A percentile compares a stretch with the other conserved stretches of the same genome.
These are phyloP conservation scores for Lichtheimia ornata DNA, from an alignment of 371 early-diverging fungal genomes.

Conservation along the genomic window DNA sequence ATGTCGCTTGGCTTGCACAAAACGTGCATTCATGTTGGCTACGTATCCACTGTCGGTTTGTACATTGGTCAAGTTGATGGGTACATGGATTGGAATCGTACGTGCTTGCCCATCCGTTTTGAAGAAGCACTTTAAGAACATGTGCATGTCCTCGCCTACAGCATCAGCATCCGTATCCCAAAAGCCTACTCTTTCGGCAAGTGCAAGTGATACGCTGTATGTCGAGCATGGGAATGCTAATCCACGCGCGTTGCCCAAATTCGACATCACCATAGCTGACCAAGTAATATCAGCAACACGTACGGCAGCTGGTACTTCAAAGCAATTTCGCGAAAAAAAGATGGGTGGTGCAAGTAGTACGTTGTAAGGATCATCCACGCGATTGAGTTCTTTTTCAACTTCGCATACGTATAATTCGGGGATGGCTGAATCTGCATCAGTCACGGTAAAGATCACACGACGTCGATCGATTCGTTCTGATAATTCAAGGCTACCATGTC, in stretches of 20 bases:
- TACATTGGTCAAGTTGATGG: slow-evolving; percentile 76
- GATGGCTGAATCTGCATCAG: slow-evolving; percentile 50
- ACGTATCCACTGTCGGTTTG: slow-evolving; percentile 62
- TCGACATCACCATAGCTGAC: slow-evolving; percentile 79
- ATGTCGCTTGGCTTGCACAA: slow-evolving; percentile 74
- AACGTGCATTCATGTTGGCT: slow-evolving; percentile 61
- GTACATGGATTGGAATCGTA: slow-evolving; percentile 71
- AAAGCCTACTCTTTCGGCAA: slow-evolving; percentile 69
- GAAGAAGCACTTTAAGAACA: slow-evolving; percentile 83
- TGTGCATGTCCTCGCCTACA: slow-evolving; percentile 86
- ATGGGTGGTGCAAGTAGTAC: slow-evolving; percentile 71
- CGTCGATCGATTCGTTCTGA: slow-evolving; percentile 36
- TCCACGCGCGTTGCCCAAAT: slow-evolving; percentile 69
- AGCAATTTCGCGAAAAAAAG: slow-evolving; percentile 78
- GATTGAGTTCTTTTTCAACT: slow-evolving; percentile 39
- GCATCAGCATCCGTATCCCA: slow-evolving; percentile 83
- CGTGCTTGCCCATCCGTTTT: slow-evolving; percentile 68
- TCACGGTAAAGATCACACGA: slow-evolving; percentile 62
- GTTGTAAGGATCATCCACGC: slow-evolving; percentile 45
- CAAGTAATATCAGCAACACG: slow-evolving; percentile 79
- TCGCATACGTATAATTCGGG: slow-evolving; percentile 45
- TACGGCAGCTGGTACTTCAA: slow-evolving; percentile 73
- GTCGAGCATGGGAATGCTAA: slow-evolving; percentile 76
- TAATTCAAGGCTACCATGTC: slow-evolving; percentile 34
- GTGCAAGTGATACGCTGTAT: slow-evolving; percentile 71